Base-by-base conservation (phyloP, 805 yeast genomes). In the Clavispora vitiphila region DNA sequence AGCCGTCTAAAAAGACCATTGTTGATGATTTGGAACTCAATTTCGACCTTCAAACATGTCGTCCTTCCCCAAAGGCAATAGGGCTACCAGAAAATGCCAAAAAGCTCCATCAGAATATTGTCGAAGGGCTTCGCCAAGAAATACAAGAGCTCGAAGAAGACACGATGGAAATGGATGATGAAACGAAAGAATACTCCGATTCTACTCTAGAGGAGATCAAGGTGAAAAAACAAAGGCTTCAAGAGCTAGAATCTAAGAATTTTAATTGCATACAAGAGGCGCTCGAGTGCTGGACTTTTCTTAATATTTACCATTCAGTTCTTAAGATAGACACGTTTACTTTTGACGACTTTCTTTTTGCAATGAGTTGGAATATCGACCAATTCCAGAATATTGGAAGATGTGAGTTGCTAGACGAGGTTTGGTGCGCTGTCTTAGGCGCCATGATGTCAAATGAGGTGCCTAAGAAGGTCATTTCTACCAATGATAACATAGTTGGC, bases 271-370 rank as follows among this genome's bases (percentile, higher is more conserved):
- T 65, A 3, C 70, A 63, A 38, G 77, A 75, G 38, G 73, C 83
- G 1, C 56, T 88, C 19, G 90, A 86, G 52, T 59, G 75, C 3
- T 88, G 95, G 95, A 67, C 77, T 1, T 88, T 87, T 53, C 60
- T 86, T 22, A 86, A 86, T 57, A 72, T 85, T 38, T 87, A 81
- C 58, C 77, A 80, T 50, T 72, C 72, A 26, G 78, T 87, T 1
- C 64, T 87, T 24, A 56, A 73, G 5, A 62, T 88, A n/a, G 88
- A 83, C 53, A 75, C 83, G 0, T 81, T 86, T 52, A 81, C 91
- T 0, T 86, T 84, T 64, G 96, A 87, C 62, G 95, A 83, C 50
- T 85, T 77, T 53, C 56, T 83, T 7, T 76, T 77, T 41, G 81
- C 78, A 9, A 57, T 83, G 63, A 64, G 67, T 29, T 67, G 81